A percentile compares a stretch with the other conserved stretches of the same genome.
Conservation (phyloP, 306 rosid genomes). For the Crotalaria pallida region DNA sequence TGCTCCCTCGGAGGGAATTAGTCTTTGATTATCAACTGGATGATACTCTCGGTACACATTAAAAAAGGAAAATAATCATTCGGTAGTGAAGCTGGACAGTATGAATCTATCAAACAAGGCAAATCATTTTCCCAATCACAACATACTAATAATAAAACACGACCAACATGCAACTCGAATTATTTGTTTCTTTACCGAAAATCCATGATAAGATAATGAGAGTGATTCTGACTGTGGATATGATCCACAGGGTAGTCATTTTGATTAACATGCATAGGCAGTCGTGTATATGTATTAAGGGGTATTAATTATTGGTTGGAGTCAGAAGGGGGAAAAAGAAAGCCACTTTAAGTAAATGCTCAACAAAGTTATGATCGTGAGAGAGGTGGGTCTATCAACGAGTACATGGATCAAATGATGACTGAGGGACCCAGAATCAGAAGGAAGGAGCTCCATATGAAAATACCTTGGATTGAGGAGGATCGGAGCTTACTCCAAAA, state of each 20-base stretch:
- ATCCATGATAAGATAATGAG: slow-evolving; percentile 12
- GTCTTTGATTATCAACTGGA: too few species aligned
- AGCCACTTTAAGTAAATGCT: slow-evolving; percentile 47
- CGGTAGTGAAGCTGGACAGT: slow-evolving; percentile 19
- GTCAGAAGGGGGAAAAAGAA: slow-evolving; percentile 31
- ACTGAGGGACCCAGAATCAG: slow-evolving; percentile 48
- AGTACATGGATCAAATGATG: slow-evolving; percentile 64
- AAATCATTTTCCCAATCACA: slow-evolving; percentile 36
- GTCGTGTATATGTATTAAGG: too few species aligned
- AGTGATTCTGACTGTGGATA: not conserved
- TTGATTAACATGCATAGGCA: slow-evolving; percentile 31
- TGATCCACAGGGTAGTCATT: not conserved
- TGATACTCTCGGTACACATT: too few species aligned
- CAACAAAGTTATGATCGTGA: slow-evolving; percentile 43
- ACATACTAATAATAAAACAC: slow-evolving; percentile 24
- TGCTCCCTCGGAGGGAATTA: too few species aligned
- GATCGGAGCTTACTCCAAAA: not conserved
- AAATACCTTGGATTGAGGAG: too few species aligned
- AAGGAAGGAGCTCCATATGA: slow-evolving; percentile 12
- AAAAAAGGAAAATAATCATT: not conserved
- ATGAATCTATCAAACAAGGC: slow-evolving; percentile 34
- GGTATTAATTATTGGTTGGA: slow-evolving; percentile 55
- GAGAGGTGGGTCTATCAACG: slow-evolving; percentile 49
- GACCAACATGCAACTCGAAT: not conserved
- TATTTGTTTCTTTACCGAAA: slow-evolving; percentile 2